Base-by-base conservation (phyloP, 768 basidiomycete species). In the Megacollybia marginata region DNA sequence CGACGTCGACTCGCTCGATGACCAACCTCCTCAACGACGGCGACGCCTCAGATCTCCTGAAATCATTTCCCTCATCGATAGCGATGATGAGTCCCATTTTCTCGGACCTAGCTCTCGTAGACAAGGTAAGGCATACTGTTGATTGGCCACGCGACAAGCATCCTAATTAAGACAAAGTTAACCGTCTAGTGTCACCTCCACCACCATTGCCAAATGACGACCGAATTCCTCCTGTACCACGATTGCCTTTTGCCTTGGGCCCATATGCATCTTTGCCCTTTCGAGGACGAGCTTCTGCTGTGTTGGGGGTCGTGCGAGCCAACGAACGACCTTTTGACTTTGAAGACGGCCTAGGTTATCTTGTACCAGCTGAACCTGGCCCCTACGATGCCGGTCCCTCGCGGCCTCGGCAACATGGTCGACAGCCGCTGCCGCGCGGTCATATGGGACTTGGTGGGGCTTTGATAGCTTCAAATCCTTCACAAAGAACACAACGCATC, bases 231-330 rank as follows among this genome's bases (percentile, higher is more conserved):
- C 44, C 44, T 13, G 23, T 53, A 10, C 48, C 51, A 8, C 38
- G 33, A 33, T 23, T 35, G 36, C 42, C 52, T 35, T 44, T 49
- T 11, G 20, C 48, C 44, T 18, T 53, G 33, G 48, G 15, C 4
- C n/a, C 16, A 13, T 53, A 42, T 0, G 32, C 44, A n/a, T 44
- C 44, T 49, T 49, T 23, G 23, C 44, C 44, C 13, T 23, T 23
- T 16, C 15, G 15, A 31, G 23, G 18, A 44, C 28, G 13, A 13
- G 44, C 44, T 5, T 9, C 44, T 16, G 9, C 44, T 5, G 5
- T 31, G 15, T 23, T 23, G 4, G 44, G 23, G 5, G 44, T 16
- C 44, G 13, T 44, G 2, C n/a, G 15, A n/a, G 44, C 18, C 4
- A 16, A 44, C 23, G n/a, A 44, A 28, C 13, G 13, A 10, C 44